Percentiles rank a stretch among this genome's conserved stretches.
These are phyloP conservation scores for Suhomyces yuchorum DNA, from an alignment of 1,139 yeast genomes.

Conservation along the genomic window DNA sequence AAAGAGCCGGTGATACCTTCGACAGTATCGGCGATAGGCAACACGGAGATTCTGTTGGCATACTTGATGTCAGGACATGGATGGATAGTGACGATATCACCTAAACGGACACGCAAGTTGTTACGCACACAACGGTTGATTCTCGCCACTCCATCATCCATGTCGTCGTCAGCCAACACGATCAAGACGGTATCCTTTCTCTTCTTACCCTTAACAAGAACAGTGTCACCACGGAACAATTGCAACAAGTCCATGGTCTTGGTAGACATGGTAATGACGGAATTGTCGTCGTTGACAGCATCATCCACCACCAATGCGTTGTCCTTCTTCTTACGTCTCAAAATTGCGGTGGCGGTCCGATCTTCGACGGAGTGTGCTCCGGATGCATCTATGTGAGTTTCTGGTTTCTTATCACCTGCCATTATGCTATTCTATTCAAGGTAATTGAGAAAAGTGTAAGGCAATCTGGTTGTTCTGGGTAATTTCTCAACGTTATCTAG, in stretches of 20 bases:
- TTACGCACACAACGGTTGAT: conserved; percentile 94
- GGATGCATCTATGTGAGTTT: conserved; percentile 48
- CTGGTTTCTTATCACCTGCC: conserved; percentile 37
- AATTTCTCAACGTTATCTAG: conserved; percentile 13
- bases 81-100: conserved; percentile 87
- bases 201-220: conserved; percentile 95
- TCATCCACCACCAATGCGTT: conserved; percentile 93
- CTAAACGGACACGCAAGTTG: conserved; percentile 90
- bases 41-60: conserved; percentile 88
- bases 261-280: conserved; percentile 91
- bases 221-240: conserved; percentile 97
- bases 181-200: conserved; percentile 97
- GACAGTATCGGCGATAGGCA: conserved; percentile 97
- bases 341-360: conserved; percentile 93
- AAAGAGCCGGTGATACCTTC: conserved; percentile 98
- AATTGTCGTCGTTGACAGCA: conserved; percentile 95
- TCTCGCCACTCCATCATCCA: conserved; percentile 94
- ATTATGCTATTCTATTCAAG: conserved; percentile 15
- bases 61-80: conserved; percentile 98
- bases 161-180: conserved; percentile 94
- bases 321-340: conserved; percentile 97
- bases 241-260: conserved; percentile 94
- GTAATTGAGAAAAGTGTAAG: not conserved
- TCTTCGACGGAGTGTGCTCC: conserved; percentile 61
- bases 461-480: conserved; percentile 1